phyloP scores from a whole-genome alignment of 164 flowering plant genomes.

The Pachysandra terminalis region DNA sequence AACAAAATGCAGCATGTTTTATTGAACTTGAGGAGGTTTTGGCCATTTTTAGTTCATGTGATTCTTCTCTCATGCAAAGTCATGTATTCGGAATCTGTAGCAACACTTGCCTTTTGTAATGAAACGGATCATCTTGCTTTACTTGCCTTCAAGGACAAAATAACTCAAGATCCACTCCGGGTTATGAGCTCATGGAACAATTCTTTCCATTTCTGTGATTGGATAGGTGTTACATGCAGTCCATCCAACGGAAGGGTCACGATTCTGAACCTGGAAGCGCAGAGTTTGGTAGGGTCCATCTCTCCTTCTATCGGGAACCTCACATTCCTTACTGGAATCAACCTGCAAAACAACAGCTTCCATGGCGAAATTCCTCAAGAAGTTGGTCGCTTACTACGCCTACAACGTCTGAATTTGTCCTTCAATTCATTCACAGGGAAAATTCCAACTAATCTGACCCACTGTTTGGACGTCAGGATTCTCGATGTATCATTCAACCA shows the following conservation, averaged over 20 bases:
- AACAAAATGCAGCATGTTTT: too few relatives aligned
- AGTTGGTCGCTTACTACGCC: slow-evolving; percentile 1
- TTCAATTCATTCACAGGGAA: slow-evolving; percentile 13
- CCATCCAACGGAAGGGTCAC: background rate
- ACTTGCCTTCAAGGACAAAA: slow-evolving; percentile 10
- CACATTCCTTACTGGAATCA: slow-evolving; percentile 1
- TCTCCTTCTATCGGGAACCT: slow-evolving; percentile 12
- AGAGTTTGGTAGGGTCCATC: background rate
- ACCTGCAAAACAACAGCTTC: slow-evolving; percentile 10
- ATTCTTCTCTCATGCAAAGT: background rate
- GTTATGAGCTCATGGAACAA: slow-evolving; percentile 13
- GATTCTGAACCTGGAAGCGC: background rate
- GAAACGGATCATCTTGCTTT: slow-evolving; percentile 7
- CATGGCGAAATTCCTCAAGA: slow-evolving; percentile 13
- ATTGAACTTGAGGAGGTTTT: background rate
- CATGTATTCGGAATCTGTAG: background rate
- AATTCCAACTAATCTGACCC: slow-evolving; percentile 17
- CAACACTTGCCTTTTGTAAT: background rate
- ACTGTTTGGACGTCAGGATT: slow-evolving; percentile 4
- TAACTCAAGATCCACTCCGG: slow-evolving; percentile 10
- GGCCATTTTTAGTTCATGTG: background rate
- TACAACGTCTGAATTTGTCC: slow-evolving; percentile 2
- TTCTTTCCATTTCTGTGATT: slow-evolving; percentile 8
- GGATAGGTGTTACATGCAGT: slow-evolving; percentile 15
- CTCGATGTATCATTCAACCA: slow-evolving; percentile 4